Percentiles rank a stretch among this genome's conserved stretches.
These are phyloP conservation scores for Camellia oleifera DNA, from an alignment of 179 eudicot genomes.

Conservation along the genomic window DNA sequence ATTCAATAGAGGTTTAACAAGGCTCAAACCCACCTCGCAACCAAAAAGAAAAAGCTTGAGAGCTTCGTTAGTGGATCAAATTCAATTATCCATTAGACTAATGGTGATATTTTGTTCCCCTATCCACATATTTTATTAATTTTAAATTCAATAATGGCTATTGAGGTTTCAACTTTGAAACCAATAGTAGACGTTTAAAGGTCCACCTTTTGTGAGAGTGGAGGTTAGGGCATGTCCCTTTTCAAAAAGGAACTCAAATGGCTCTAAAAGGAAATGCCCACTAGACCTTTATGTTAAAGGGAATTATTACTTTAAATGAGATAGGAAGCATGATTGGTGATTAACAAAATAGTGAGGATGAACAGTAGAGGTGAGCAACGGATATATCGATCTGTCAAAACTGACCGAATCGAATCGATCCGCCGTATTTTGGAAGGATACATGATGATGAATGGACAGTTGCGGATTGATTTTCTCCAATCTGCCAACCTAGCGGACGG, in stretches of 20 bases:
- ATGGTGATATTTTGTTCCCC: not conserved
- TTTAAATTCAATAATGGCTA: constrained; percentile 3
- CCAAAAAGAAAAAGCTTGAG: not conserved
- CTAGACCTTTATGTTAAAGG: constrained; percentile 32
- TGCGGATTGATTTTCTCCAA: no score
- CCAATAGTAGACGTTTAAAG: constrained; percentile 12
- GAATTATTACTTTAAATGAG: constrained; percentile 6
- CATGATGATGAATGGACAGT: no score
- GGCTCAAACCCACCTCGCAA: no score
- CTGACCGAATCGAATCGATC: no score
- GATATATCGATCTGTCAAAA: no score
- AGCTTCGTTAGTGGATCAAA: not conserved
- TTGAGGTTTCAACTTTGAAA: constrained; percentile 17
- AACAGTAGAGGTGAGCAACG: not conserved
- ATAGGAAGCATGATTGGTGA: constrained; percentile 24
- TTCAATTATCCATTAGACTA: not conserved
- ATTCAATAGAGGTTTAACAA: no score
- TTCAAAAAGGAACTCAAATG: constrained; percentile 27
- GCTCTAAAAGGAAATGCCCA: constrained; percentile 44
- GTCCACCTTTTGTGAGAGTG: constrained; percentile 28
- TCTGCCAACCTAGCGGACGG: no score
- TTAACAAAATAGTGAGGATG: constrained; percentile 22
- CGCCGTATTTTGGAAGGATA: no score
- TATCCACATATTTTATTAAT: not conserved
- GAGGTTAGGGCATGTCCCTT: constrained; percentile 24